Base-by-base conservation (phyloP, 345 rosid genomes). In the Aegle marmelos region DNA sequence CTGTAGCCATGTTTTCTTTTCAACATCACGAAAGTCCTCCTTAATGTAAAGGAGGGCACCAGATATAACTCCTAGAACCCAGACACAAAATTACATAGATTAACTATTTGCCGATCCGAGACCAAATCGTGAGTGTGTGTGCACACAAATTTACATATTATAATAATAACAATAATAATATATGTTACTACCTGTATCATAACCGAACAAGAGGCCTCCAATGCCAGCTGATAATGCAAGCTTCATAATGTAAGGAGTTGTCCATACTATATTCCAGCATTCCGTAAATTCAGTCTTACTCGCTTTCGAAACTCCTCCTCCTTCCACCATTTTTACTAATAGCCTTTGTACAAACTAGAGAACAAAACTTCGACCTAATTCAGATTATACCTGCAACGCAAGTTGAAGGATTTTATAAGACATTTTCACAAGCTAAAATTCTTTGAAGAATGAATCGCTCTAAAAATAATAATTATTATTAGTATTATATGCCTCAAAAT, bases 161-260 rank as follows among this genome's bases (percentile, higher is more conserved):
- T 41, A 41, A 11, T 10, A 41, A 41, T 39, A 37, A 39, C 0
- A 7, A 39, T 0, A 41, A 41, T 2, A 10, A 41, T 2, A 41
- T 2, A 41, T 41, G 4, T 13, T 45, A 13, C 50, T 45, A 76
- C 99, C 99, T 31, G 99, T 97, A 73, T 97, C 99, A 75, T 97
- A 97, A 2, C 99, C 99, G 70, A 97, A 97, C 70, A 93, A 89
- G 63, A 97, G 88, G 17, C 99, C 98, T 27, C 99, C 99, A 69
- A 97, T 89, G 30, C 98, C 99, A 1, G 98, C 99, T 1, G 98
- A 87, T 41, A 94, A 86, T 7, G 98, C 92, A 17, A 97, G 97
- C 54, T 90, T 84, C 93, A 89, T 87, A 22, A 97, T 93, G 75
- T 91, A 97, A 37, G 98, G 98, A 2, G 90, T 89, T 79, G 79